Conservation (phyloP, 768 basidiomycete species). For the Lactifluus echinatus region DNA sequence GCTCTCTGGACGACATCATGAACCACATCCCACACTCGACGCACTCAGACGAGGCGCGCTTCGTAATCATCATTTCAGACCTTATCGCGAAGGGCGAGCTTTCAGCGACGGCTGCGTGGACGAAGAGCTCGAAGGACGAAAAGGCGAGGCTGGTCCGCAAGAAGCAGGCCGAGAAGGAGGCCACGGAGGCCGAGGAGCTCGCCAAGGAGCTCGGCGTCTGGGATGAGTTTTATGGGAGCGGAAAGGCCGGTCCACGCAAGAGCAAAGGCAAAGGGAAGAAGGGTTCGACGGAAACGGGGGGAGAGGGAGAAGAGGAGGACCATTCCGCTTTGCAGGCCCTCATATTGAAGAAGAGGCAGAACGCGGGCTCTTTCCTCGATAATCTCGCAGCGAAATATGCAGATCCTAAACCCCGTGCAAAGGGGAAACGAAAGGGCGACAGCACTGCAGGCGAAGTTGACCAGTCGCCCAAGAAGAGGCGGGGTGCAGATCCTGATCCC, state of each 20-base stretch:
- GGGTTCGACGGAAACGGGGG: conserved; percentile 33
- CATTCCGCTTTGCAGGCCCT: conserved; percentile 68
- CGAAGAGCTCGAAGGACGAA: conserved; percentile 63
- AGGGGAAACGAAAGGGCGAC: conserved; percentile 37
- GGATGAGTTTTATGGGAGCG: conserved; percentile 86
- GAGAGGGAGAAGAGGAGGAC: conserved; percentile 45
- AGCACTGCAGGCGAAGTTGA: conserved; percentile 34
- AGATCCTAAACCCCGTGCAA: conserved; percentile 35
- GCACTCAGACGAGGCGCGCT: conserved; percentile 76
- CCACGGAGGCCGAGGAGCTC: conserved; percentile 70
- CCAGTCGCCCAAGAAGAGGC: conserved; percentile 35
- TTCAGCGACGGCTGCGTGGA: conserved; percentile 52
- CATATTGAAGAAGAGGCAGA: conserved; percentile 68
- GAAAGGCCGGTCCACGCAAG: conserved; percentile 54
- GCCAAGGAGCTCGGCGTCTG: conserved; percentile 88
- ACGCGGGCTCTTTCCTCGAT: conserved; percentile 67
- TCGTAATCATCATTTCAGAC: conserved; percentile 57
- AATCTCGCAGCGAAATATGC: conserved; percentile 66
- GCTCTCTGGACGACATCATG: conserved; percentile 78
- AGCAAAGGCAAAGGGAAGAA: conserved; percentile 40
- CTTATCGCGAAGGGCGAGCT: conserved; percentile 59
- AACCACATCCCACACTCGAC: conserved; percentile 79
- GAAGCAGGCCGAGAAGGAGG: conserved; percentile 72
- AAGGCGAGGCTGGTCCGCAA: conserved; percentile 66
- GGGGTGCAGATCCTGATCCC: conserved; percentile 29